A percentile compares a stretch with the other conserved stretches of the same genome.
These are phyloP conservation scores for Suhomyces kilbournensis DNA, from an alignment of 805 yeast species.

Conservation along the genomic window DNA sequence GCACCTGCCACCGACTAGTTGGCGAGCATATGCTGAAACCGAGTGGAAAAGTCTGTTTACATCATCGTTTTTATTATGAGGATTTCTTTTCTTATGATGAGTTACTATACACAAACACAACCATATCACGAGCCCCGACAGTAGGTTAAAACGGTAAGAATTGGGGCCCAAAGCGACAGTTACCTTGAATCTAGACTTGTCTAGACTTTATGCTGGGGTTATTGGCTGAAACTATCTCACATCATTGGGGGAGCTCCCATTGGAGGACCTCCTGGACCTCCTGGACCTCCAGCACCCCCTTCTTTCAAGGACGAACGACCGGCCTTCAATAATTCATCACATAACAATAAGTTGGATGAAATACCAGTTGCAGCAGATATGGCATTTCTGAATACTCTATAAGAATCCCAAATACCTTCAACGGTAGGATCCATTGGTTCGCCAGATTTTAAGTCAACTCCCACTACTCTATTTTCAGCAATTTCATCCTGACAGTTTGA, in stretches of 20 bases:
- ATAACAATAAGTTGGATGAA: constrained; percentile 83
- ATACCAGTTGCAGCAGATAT: constrained; percentile 90
- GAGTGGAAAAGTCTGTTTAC: not conserved
- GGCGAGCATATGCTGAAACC: not conserved
- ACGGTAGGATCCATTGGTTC: constrained; percentile 93
- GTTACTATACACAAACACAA: not conserved
- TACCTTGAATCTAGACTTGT: not conserved
- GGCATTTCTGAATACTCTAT: constrained; percentile 90
- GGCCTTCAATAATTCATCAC: constrained; percentile 96
- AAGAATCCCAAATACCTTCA: constrained; percentile 97
- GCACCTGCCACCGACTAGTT: not conserved
- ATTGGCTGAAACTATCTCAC: not conserved
- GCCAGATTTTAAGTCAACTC: constrained; percentile 86
- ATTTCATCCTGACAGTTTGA: constrained; percentile 88
- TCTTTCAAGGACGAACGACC: constrained; percentile 90
- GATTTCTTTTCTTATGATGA: not conserved
- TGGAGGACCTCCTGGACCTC: constrained; percentile 15
- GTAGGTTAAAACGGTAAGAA: not conserved
- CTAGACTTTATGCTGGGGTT: not conserved
- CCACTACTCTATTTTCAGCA: constrained; percentile 77
- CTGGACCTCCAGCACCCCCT: constrained; percentile 16
- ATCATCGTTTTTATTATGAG: not conserved
- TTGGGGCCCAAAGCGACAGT: not conserved
- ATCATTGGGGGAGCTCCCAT: constrained; percentile 17
- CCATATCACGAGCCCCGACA: not conserved